Evolutionary conservation across 768 basidiomycete species (phyloP).

Genomic region (Obba rivulosa): DNA sequence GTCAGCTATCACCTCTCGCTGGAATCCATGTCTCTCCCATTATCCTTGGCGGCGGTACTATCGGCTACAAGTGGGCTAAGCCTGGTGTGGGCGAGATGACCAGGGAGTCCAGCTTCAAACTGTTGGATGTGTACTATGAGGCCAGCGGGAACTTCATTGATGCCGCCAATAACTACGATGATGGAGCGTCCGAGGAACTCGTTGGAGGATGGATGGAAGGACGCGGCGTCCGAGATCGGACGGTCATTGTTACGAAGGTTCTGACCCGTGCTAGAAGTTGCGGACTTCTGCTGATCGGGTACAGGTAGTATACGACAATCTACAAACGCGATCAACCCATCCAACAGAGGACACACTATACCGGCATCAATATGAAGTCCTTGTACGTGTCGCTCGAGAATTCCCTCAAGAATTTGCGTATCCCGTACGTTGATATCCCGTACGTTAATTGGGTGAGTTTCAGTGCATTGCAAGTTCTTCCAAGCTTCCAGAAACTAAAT

Average conservation of each 20-base stretch:
- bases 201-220: constrained; percentile 38
- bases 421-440: constrained; percentile 36
- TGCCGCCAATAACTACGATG: constrained; percentile 33
- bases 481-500: constrained; percentile 27
- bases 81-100: constrained; percentile 27
- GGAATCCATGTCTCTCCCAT: constrained; percentile 34
- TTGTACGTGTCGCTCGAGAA: constrained; percentile 24
- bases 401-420: constrained; percentile 33
- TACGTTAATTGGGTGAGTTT: constrained; percentile 29
- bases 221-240: constrained; percentile 31
- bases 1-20: constrained; percentile 29
- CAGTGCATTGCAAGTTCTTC: neutral
- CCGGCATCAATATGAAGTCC: constrained; percentile 32
- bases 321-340: constrained; percentile 16
- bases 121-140: constrained; percentile 34
- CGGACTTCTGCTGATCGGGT: neutral
- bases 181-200: constrained; percentile 31
- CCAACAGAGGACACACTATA: constrained; percentile 31
- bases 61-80: constrained; percentile 32
- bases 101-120: constrained; percentile 31
- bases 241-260: constrained; percentile 28
- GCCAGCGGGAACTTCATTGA: constrained; percentile 30
- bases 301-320: constrained; percentile 23
- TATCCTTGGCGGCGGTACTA: constrained; percentile 31
- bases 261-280: too few species aligned